These are phyloP conservation scores for Zygotorulaspora sp. DNA, from an alignment of 805 yeast genomes.

Conservation along the genomic window DNA sequence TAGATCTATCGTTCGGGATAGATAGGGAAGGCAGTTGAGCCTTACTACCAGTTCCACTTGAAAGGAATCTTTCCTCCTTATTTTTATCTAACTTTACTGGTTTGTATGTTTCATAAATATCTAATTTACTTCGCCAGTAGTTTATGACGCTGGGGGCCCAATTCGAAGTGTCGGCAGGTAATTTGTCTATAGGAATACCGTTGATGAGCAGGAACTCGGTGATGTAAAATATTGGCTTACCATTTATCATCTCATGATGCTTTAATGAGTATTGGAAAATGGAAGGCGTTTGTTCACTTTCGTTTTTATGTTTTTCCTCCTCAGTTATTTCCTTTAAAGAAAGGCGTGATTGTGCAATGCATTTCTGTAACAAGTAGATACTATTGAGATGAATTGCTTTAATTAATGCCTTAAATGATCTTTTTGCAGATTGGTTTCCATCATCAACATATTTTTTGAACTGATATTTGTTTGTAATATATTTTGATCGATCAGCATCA, in stretches of 20 bases:
- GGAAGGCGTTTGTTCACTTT: conserved; percentile 13
- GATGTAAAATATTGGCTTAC: conserved; percentile 41
- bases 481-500: conserved; percentile 49
- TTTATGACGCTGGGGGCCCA: conserved; percentile 44
- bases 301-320: conserved; percentile 16
- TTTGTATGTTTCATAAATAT: conserved; percentile 21
- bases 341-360: conserved; percentile 21
- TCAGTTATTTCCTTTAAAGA: conserved; percentile 15
- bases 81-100: not conserved
- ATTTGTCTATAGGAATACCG: conserved; percentile 46
- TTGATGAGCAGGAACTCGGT: conserved; percentile 56
- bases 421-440: conserved; percentile 11
- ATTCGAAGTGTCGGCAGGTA: conserved; percentile 29
- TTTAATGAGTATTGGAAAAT: conserved; percentile 52
- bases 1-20: conserved; percentile 9
- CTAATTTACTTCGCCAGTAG: conserved; percentile 50
- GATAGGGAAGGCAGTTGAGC: conserved; percentile 4
- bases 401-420: conserved; percentile 40
- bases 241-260: conserved; percentile 34
- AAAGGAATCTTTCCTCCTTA: not conserved
- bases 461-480: conserved; percentile 62
- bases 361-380: conserved; percentile 22
- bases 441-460: conserved; percentile 40
- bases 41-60: not conserved
- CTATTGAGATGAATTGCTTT: conserved; percentile 50